These are phyloP conservation scores for Lonicera japonica DNA, from an alignment of 129 eudicot species.

Conservation along the genomic window DNA sequence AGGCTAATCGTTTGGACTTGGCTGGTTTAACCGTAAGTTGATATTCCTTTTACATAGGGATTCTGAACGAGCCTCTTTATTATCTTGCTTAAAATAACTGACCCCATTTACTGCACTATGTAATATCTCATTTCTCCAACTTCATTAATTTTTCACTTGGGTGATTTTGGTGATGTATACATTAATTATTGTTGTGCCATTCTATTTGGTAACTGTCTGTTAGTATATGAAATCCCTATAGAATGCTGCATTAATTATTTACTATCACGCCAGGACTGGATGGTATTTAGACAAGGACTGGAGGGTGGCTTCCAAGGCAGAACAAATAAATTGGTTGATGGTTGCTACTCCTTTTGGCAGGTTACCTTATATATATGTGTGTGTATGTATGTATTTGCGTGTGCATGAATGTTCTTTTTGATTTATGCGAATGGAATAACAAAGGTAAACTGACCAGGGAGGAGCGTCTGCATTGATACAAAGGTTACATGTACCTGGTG, in stretches of 20 bases:
- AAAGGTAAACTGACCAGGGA: constrained; percentile 47
- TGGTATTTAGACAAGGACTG: constrained; percentile 86
- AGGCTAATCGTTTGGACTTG: constrained; percentile 76
- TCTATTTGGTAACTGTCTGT: too few relatives aligned
- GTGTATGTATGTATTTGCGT: too few relatives aligned
- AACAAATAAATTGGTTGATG: constrained; percentile 94
- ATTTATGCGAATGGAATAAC: constrained; percentile 5
- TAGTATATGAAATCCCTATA: too few relatives aligned
- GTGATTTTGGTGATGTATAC: too few relatives aligned
- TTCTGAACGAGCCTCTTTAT: background rate
- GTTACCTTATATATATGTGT: constrained; percentile 15
- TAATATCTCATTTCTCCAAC: too few relatives aligned
- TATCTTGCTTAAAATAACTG: too few relatives aligned
- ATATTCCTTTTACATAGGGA: background rate
- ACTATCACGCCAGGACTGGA: constrained; percentile 59
- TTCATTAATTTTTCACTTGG: too few relatives aligned
- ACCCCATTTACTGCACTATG: too few relatives aligned
- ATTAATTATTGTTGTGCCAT: too few relatives aligned
- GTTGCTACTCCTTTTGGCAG: constrained; percentile 99
- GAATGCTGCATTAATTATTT: background rate
- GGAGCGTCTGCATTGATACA: constrained; percentile 68
- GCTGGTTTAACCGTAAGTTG: constrained; percentile 71
- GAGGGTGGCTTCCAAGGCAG: constrained; percentile 99
- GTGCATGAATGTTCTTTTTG: background rate
- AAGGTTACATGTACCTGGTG: constrained; percentile 37